A percentile compares a stretch with the other conserved stretches of the same genome.
phyloP scores from a whole-genome alignment of 805 yeast species.

The Candida broadrunensis region DNA sequence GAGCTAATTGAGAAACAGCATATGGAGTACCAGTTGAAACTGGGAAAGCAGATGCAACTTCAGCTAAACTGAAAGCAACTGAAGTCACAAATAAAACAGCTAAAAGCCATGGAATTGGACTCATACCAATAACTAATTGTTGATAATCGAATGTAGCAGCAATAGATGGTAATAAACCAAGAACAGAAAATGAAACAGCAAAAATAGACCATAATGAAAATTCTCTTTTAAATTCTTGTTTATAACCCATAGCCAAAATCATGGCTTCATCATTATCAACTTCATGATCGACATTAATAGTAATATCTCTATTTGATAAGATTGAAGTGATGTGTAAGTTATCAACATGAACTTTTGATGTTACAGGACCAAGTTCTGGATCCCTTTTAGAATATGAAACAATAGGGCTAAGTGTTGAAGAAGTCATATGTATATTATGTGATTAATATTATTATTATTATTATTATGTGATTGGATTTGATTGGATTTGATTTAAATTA shows the following conservation, averaged over 20 bases:
- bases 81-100: constrained; percentile 54
- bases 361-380: constrained; percentile 15
- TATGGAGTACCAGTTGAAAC: constrained; percentile 69
- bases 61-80: constrained; percentile 64
- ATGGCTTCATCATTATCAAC: constrained; percentile 50
- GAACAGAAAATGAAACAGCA: constrained; percentile 61
- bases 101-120: constrained; percentile 59
- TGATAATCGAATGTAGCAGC: constrained; percentile 63
- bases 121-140: constrained; percentile 57
- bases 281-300: constrained; percentile 46
- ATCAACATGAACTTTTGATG: constrained; percentile 31
- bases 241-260: constrained; percentile 58
- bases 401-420: neutral
- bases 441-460: neutral
- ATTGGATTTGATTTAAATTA: neutral
- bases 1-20: constrained; percentile 62
- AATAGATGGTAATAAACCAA: constrained; percentile 63
- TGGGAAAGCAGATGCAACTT: constrained; percentile 63
- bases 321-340: constrained; percentile 34
- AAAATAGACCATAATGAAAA: constrained; percentile 57
- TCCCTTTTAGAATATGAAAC: constrained; percentile 3
- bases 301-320: constrained; percentile 34
- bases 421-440: neutral
- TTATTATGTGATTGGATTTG: neutral
- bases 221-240: constrained; percentile 60